Percentiles rank a stretch among this genome's conserved stretches.
These are phyloP conservation scores for Barbarea vulgaris DNA, from an alignment of 345 rosid genomes.

Conservation along the genomic window DNA sequence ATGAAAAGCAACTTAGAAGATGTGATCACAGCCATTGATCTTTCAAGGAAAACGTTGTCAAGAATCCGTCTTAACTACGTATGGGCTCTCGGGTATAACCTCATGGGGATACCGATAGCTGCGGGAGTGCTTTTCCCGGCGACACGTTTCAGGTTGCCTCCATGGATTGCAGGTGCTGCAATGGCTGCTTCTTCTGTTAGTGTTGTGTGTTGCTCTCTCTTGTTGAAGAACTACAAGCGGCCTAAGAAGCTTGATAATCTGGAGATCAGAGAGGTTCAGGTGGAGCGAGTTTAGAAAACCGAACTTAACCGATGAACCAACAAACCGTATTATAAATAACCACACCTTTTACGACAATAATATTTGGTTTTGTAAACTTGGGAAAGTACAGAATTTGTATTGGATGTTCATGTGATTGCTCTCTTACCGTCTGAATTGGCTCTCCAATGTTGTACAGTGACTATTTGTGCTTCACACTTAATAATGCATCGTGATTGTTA, in stretches of 20 bases:
- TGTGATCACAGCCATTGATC: conserved; percentile 89
- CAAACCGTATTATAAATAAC: neutral
- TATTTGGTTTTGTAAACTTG: neutral
- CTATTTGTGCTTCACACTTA: too few species aligned
- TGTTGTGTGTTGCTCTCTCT: conserved; percentile 85
- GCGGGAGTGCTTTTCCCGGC: conserved; percentile 80
- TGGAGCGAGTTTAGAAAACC: conserved; percentile 45
- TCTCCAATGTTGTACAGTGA: too few species aligned
- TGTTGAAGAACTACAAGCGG: conserved; percentile 70
- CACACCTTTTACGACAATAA: neutral
- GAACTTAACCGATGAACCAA: conserved; percentile 5
- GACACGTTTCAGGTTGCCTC: conserved; percentile 73
- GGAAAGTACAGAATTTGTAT: neutral
- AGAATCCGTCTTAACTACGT: conserved; percentile 88
- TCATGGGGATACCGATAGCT: conserved; percentile 83
- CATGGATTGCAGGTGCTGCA: conserved; percentile 98
- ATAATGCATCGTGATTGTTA: too few species aligned
- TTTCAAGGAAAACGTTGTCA: conserved; percentile 77
- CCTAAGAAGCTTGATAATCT: conserved; percentile 66
- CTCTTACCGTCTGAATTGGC: too few species aligned
- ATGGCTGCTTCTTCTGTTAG: conserved; percentile 99
- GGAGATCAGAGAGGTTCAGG: conserved; percentile 56
- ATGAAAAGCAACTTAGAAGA: conserved; percentile 96
- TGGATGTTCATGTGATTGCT: neutral
- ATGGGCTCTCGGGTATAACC: conserved; percentile 92